These are phyloP conservation scores for Aristolochia californica DNA, from an alignment of 164 flowering plant genomes.

Conservation along the genomic window DNA sequence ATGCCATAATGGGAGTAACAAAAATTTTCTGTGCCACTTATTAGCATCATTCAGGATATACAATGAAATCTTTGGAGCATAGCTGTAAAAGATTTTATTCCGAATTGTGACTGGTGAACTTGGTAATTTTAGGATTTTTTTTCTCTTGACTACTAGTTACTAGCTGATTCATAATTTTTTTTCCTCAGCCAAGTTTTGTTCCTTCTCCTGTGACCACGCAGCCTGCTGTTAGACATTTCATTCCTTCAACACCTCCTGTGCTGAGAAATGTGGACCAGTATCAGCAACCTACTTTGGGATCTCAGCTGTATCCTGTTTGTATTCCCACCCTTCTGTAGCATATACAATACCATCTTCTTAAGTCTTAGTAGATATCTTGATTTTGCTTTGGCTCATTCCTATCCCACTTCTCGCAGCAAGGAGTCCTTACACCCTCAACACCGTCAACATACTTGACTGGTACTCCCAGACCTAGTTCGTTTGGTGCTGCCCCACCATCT, in stretches of 20 bases:
- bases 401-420: slow-evolving; percentile 26
- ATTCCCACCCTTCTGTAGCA: slow-evolving; percentile 4
- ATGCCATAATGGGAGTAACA: neutral
- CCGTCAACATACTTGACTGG: slow-evolving; percentile 34
- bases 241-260: slow-evolving; percentile 54
- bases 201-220: slow-evolving; percentile 41
- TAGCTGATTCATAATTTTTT: neutral
- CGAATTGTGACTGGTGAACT: neutral
- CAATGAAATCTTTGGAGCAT: too few species aligned
- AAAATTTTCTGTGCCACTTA: neutral
- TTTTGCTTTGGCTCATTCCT: neutral
- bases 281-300: slow-evolving; percentile 77
- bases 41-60: too few species aligned
- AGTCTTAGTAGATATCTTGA: neutral
- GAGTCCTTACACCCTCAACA: slow-evolving; percentile 23
- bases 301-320: slow-evolving; percentile 81
- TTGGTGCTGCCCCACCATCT: slow-evolving; percentile 30
- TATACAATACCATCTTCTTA: neutral
- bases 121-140: neutral
- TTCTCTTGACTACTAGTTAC: neutral
- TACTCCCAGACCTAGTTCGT: slow-evolving; percentile 32
- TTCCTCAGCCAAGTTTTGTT: slow-evolving; percentile 38
- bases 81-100: neutral
- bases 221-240: slow-evolving; percentile 54
- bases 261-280: slow-evolving; percentile 65